Percentiles rank a stretch among this genome's conserved stretches.
phyloP scores from a whole-genome alignment of 345 rosid genomes.

The Aegle marmelos region DNA sequence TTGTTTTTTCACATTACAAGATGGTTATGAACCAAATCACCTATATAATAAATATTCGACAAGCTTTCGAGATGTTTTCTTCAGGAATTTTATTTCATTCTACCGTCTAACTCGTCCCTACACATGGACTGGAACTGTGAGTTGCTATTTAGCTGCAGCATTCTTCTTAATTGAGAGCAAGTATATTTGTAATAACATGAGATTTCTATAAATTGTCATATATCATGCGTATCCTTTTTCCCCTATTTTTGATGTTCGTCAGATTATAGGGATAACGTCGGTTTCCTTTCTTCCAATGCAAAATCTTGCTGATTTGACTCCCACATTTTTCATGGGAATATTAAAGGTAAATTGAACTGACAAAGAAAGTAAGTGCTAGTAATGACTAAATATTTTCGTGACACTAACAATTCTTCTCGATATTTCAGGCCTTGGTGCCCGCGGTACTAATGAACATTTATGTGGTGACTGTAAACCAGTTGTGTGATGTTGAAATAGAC shows the following conservation, averaged over 20 bases:
- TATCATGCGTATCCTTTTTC: neutral
- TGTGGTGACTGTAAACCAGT: slow-evolving; percentile 28
- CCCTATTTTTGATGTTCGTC: neutral
- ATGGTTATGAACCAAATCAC: neutral
- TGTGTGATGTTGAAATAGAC: slow-evolving; percentile 32
- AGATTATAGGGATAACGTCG: slow-evolving; percentile 27
- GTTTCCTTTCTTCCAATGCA: slow-evolving; percentile 28
- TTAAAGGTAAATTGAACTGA: slow-evolving; percentile 16
- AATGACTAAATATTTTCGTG: too few relatives aligned
- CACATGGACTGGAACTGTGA: slow-evolving; percentile 30
- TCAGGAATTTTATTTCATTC: neutral
- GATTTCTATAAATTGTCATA: too few relatives aligned
- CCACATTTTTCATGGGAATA: slow-evolving; percentile 14
- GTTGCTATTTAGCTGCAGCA: neutral
- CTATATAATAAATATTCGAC: neutral
- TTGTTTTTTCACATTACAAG: neutral
- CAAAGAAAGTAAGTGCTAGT: neutral
- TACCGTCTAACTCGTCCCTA: slow-evolving; percentile 30
- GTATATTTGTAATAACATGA: too few relatives aligned
- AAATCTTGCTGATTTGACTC: too few relatives aligned
- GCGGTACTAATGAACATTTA: slow-evolving; percentile 29
- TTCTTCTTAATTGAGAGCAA: too few relatives aligned
- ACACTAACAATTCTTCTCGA: neutral
- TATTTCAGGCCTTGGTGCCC: slow-evolving; percentile 27
- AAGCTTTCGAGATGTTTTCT: neutral